Evolutionary conservation across 441 rosid genomes (phyloP).

Genomic region (Sinapis alba): DNA sequence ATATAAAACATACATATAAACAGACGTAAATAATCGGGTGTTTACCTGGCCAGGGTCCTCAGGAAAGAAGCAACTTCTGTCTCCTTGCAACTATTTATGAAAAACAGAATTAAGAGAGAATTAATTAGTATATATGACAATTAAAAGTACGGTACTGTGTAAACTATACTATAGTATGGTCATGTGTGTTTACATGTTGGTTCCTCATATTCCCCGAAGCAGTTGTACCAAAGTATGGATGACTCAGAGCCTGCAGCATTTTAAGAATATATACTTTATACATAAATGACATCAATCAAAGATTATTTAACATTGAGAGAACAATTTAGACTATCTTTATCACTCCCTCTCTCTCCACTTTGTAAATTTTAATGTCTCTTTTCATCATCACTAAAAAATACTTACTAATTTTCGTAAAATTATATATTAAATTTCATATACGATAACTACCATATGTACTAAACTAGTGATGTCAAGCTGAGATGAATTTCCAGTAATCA

Average conservation of each 20-base stretch:
- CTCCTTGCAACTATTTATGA: constrained; percentile 67
- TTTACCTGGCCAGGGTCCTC: constrained; percentile 94
- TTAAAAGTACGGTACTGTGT: neutral
- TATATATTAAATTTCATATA: neutral
- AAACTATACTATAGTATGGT: neutral
- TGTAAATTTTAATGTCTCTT: neutral
- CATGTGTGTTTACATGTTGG: constrained; percentile 45
- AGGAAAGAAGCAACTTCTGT: constrained; percentile 81
- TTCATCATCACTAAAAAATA: neutral
- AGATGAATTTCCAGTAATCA: constrained; percentile 7
- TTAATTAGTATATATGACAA: neutral
- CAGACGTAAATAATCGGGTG: constrained; percentile 13
- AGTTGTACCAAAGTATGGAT: constrained; percentile 83
- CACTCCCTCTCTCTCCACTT: neutral
- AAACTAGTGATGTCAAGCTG: neutral
- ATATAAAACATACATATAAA: neutral
- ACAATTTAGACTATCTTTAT: constrained; percentile 29
- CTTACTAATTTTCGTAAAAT: neutral
- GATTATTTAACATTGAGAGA: constrained; percentile 32
- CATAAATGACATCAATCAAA: constrained; percentile 42
- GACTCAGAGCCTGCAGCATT: constrained; percentile 77
- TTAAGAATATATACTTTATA: constrained; percentile 8
- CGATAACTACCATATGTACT: neutral
- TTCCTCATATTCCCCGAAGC: constrained; percentile 67
- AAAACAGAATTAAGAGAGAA: constrained; percentile 7